These are phyloP conservation scores for Rhynchosporium graminicola DNA, from an alignment of 2,329 filamentous ascomycete species.

Conservation along the genomic window DNA sequence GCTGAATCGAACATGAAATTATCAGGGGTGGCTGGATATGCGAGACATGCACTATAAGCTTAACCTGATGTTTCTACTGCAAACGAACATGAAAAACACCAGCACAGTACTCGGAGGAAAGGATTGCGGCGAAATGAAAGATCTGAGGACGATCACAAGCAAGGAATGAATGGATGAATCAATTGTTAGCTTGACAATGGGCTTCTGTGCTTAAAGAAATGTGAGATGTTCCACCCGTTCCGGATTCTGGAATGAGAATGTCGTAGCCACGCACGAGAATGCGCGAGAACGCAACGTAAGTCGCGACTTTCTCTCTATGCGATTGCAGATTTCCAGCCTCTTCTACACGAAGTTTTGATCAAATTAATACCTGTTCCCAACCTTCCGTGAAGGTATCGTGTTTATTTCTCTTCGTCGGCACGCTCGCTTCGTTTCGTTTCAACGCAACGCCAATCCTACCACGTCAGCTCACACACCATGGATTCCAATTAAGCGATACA, in stretches of 20 bases:
- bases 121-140: no score
- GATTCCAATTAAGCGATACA: not conserved
- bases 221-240: slow-evolving; percentile 10
- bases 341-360: not conserved
- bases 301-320: not conserved
- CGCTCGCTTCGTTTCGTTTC: slow-evolving; percentile 19
- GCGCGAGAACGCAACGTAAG: not conserved
- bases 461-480: slow-evolving; percentile 13
- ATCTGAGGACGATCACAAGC: no score
- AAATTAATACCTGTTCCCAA: slow-evolving; percentile 11
- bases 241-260: slow-evolving; percentile 8
- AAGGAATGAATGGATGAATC: not conserved
- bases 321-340: not conserved
- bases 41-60: slow-evolving; percentile 2
- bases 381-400: slow-evolving; percentile 13
- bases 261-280: slow-evolving; percentile 16
- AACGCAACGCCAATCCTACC: not conserved
- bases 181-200: not conserved
- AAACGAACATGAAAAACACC: not conserved
- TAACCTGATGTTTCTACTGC: not conserved
- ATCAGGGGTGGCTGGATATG: slow-evolving; percentile 3
- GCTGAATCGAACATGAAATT: slow-evolving; percentile 11
- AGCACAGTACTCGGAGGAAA: not conserved
- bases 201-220: not conserved
- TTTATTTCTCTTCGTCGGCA: slow-evolving; percentile 1